Base-by-base conservation (phyloP, 2,329 filamentous ascomycete genomes). In the Trichophyton equinum region DNA sequence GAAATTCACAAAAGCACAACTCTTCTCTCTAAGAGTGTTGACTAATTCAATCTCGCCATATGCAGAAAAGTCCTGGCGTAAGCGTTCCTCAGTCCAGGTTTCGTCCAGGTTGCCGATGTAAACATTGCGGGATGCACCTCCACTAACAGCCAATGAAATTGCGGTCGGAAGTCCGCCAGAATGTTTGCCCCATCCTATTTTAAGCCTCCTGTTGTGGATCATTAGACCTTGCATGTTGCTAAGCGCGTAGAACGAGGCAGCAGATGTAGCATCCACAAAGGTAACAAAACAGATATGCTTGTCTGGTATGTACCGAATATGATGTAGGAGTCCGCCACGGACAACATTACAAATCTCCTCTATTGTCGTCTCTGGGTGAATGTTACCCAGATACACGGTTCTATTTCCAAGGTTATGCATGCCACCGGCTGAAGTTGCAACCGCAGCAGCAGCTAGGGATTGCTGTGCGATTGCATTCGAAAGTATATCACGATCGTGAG, bases 241-340 rank as follows among this genome's bases (percentile, higher is more conserved):
- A 63, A 99, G 79, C 47, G 94, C 94, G 69, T 96, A 99, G 79
- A 99, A 99, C 0, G 92, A 96, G 46, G 94, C 94, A 25, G 94
- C 94, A 2, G 94, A 95, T 25, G 94, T 99, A 7, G 94, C 94
- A 71, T 99, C 94, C 74, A 99, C 97, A 76, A 99, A 99, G 1
- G 94, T 99, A 61, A 99, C 94, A 72, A 99, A 99, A 81, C 94
- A 99, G 68, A 99, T 99, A 77, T 99, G 94, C 83, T 99, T 99
- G 79, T 99, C 94, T 5, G 94, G 94, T 68, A 99, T 99, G 77
- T 97, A 99, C 68, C 94, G 90, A 74, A 99, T 95, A 75, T 99
- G 94, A 75, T 99, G 94, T 68, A 99, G 81, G 66, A 99, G 82
- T 68, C 94, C 94, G 62, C 94, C 94, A 65, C 94, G 85, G 59